phyloP scores from a whole-genome alignment of 306 rosid genomes.

The Vigna mungo region DNA sequence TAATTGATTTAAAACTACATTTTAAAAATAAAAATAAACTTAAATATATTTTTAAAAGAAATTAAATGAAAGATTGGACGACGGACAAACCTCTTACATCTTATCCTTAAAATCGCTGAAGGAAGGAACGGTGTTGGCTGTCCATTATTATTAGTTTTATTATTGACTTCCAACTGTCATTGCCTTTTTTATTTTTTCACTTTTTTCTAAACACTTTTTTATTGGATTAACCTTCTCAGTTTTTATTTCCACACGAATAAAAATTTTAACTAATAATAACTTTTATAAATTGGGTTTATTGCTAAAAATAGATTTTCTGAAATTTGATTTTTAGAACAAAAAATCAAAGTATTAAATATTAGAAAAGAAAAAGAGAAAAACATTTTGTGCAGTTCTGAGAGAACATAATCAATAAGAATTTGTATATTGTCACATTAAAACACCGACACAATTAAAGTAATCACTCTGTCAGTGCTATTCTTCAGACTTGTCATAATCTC shows the following conservation, averaged over 20 bases:
- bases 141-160: background rate
- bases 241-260: no score
- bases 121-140: conserved; percentile 24
- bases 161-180: conserved; percentile 40
- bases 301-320: no score
- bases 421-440: background rate
- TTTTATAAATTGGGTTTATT: no score
- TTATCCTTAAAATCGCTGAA: conserved; percentile 40
- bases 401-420: background rate
- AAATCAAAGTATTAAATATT: background rate
- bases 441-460: conserved; percentile 1
- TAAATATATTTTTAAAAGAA: no score
- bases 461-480: background rate
- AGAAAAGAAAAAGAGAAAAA: background rate
- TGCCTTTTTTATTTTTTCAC: background rate
- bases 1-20: background rate
- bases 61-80: background rate
- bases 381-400: background rate
- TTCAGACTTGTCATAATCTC: conserved; percentile 1
- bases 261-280: no score
- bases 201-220: background rate
- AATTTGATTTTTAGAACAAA: no score
- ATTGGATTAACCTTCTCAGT: background rate
- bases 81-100: conserved; percentile 48
- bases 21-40: no score